Conservation (phyloP, 345 rosid species). For the Zanthoxylum bungeanum region DNA sequence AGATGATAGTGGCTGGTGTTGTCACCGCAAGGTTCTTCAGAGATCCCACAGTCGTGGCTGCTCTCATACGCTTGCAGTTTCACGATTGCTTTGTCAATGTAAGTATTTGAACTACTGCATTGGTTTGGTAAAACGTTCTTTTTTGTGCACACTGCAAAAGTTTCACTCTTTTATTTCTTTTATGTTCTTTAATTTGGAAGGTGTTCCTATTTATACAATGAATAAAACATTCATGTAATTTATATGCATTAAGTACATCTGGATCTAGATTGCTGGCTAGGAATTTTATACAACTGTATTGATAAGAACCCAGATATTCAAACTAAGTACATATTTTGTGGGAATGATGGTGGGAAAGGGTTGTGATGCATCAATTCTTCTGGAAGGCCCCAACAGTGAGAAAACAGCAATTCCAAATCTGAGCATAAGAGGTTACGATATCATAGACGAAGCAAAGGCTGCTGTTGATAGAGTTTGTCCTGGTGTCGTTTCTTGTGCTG, state of each 20-base stretch:
- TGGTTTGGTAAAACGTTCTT: slow-evolving; percentile 23
- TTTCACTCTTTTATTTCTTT: neutral
- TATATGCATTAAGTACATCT: neutral
- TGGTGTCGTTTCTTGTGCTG: slow-evolving; percentile 52
- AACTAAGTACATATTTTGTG: neutral
- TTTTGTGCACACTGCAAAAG: neutral
- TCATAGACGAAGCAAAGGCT: slow-evolving; percentile 42
- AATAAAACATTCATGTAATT: neutral
- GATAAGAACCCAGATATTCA: neutral
- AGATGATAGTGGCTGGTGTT: slow-evolving; percentile 32
- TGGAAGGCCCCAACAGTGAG: slow-evolving; percentile 40
- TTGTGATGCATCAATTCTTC: slow-evolving; percentile 59
- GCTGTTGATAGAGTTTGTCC: slow-evolving; percentile 38
- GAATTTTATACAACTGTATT: neutral
- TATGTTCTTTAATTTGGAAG: neutral
- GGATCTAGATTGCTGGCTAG: neutral
- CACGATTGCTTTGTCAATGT: slow-evolving; percentile 45
- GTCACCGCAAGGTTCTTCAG: slow-evolving; percentile 15
- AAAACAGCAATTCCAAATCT: slow-evolving; percentile 41
- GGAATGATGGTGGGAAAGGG: slow-evolving; percentile 35
- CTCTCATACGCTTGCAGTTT: slow-evolving; percentile 40
- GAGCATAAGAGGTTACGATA: slow-evolving; percentile 44
- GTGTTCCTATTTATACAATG: neutral
- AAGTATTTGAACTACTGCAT: no score
- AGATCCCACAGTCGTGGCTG: slow-evolving; percentile 31